Evolutionary conservation across 139 green algal species (phyloP), one percentile per base, ranked within the genome.

Genomic region (Edaphochlamys debaryana): DNA sequence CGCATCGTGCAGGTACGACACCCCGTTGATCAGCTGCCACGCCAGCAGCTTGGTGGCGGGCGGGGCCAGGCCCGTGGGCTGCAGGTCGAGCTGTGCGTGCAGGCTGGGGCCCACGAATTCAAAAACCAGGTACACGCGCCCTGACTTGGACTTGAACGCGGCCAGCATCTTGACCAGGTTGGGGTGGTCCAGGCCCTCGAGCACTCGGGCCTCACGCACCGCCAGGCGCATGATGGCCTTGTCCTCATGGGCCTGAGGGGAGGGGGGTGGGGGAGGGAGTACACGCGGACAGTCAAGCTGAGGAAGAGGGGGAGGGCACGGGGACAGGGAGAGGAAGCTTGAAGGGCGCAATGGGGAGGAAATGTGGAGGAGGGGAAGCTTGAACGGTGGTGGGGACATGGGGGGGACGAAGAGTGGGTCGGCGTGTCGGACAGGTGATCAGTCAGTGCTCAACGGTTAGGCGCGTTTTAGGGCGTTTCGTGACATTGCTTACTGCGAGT

Each of bases 1-100:
- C n/a, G n/a, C 40, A 15, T 50, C 56, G 79, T 89, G 85, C 70
- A 89, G 50, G 71, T 75, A 82, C 19, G 45, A 60, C 5, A 71
- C 63, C 19, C 78, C 85, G 32, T 86, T 78, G 13, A 89, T 50
- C 37, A 89, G 78, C 78, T 89, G 85, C 85, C 85, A 89, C 4
- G 62, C 78, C 32, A 89, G n/a, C 40, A 89, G 41, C 79, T 86
- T 89, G 32, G 78, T 67, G 13, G 41, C 20, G 22, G 32, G 22
- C n/a, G 42, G 50, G 17, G 45, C 45, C 15, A 89, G 82, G 38
- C 85, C 85, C 4, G 30, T 36, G 37, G 52, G 50, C 27, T 73
- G 19, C 45, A 54, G 70, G 4, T 67, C 27, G 30, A 89, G 45
- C 36, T 84, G 52, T 5, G 83, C 34, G 7, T 73, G 82, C 62